These are phyloP conservation scores for Pseudonectria foliicola DNA, from an alignment of 2,329 filamentous ascomycete genomes.

Conservation along the genomic window DNA sequence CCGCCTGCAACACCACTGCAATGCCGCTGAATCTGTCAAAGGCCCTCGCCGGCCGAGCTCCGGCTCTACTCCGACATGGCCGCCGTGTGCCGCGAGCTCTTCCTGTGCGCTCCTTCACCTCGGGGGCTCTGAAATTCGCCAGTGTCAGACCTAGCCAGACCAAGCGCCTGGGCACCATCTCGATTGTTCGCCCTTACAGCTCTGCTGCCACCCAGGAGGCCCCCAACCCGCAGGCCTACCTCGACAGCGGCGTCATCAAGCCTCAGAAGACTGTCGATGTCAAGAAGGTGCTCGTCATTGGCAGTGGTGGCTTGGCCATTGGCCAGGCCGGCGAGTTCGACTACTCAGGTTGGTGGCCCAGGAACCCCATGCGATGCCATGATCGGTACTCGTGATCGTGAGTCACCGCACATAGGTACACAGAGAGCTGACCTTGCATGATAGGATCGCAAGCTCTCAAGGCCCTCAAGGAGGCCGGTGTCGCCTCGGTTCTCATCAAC, in stretches of 20 bases:
- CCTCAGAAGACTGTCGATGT: constrained; percentile 75
- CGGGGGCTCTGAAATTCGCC: constrained; percentile 26
- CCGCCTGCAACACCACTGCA: constrained; percentile 22
- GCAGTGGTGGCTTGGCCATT: constrained; percentile 90
- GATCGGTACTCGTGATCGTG: constrained; percentile 1
- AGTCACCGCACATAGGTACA: constrained; percentile 10
- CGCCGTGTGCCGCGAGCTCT: constrained; percentile 41
- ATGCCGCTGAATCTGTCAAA: constrained; percentile 35
- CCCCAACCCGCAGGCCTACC: constrained; percentile 77
- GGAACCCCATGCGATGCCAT: too few relatives aligned
- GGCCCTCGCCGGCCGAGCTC: constrained; percentile 48
- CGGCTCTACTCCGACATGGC: constrained; percentile 49
- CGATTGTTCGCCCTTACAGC: constrained; percentile 35
- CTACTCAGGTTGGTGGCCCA: constrained; percentile 72
- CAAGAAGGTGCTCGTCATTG: constrained; percentile 96
- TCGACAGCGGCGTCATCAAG: constrained; percentile 81
- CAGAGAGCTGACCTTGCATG: constrained; percentile 12
- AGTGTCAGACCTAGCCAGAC: constrained; percentile 23
- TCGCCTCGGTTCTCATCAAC: constrained; percentile 88
- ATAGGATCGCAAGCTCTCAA: constrained; percentile 92
- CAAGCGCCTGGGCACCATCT: constrained; percentile 43
- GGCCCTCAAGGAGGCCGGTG: constrained; percentile 90
- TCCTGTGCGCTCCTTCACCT: constrained; percentile 37
- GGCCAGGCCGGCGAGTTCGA: constrained; percentile 98
- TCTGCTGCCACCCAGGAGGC: constrained; percentile 54